Percentiles rank a stretch among this genome's conserved stretches.
Conservation (phyloP, 148 eudicot genomes). For the Arbutus unedo region DNA sequence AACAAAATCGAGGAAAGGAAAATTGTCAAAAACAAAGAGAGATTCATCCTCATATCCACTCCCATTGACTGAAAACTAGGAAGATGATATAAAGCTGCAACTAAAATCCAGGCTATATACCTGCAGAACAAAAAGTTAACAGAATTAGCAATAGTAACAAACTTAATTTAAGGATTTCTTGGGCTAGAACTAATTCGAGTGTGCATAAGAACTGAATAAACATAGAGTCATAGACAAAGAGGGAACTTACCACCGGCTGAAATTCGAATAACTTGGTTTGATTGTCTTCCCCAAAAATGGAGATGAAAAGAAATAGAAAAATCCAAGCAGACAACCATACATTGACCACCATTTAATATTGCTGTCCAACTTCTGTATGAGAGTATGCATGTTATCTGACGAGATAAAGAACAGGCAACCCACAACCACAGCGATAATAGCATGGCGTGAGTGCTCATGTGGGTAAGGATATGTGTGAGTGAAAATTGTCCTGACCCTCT, state of each 20-base stretch:
- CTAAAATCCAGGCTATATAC: slow-evolving; percentile 92
- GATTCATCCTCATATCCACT: slow-evolving; percentile 97
- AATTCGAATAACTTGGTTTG: slow-evolving; percentile 95
- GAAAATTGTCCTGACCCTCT: slow-evolving; percentile 79
- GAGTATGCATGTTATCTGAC: slow-evolving; percentile 89
- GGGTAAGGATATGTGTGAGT: slow-evolving; percentile 91
- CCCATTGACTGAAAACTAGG: slow-evolving; percentile 99
- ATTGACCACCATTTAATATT: slow-evolving; percentile 99
- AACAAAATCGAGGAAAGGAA: slow-evolving; percentile 79
- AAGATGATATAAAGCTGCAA: slow-evolving; percentile 94
- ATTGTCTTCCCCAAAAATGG: slow-evolving; percentile 94
- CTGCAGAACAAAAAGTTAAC: slow-evolving; percentile 35
- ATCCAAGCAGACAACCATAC: slow-evolving; percentile 86
- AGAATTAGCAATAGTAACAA: slow-evolving; percentile 11
- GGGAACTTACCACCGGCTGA: slow-evolving; percentile 80
- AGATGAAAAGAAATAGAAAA: slow-evolving; percentile 98
- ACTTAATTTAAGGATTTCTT: neutral
- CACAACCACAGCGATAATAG: slow-evolving; percentile 75
- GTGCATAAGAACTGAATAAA: neutral
- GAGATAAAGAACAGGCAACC: slow-evolving; percentile 97
- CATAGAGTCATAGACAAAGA: neutral
- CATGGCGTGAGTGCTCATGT: slow-evolving; percentile 96
- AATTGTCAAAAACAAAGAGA: slow-evolving; percentile 88
- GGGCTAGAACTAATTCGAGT: neutral
- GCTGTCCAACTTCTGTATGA: slow-evolving; percentile 83